phyloP scores from a whole-genome alignment of 331 rosid genomes.

The Stylosanthes scabra region DNA sequence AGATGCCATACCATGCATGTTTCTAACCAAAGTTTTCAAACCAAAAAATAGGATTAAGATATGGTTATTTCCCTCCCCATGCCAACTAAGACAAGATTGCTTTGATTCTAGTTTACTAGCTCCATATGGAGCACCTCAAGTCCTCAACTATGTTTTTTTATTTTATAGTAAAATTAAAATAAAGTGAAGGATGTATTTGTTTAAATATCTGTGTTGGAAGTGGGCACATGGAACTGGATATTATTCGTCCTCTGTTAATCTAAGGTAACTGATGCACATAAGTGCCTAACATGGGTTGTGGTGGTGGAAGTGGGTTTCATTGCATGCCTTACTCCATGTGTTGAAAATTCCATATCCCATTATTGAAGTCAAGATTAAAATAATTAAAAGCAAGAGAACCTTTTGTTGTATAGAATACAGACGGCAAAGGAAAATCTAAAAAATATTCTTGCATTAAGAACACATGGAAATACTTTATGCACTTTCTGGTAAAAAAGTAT shows the following conservation, averaged over 20 bases:
- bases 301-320: slow-evolving; percentile 17
- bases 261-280: slow-evolving; percentile 4
- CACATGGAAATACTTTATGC: slow-evolving; percentile 5
- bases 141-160: neutral
- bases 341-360: slow-evolving; percentile 30
- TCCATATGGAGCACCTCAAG: neutral
- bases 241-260: slow-evolving; percentile 11
- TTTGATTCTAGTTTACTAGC: too few relatives aligned
- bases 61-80: too few relatives aligned
- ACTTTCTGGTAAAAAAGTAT: slow-evolving; percentile 29
- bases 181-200: slow-evolving; percentile 14
- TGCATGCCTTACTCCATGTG: slow-evolving; percentile 25
- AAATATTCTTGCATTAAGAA: slow-evolving; percentile 14
- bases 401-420: slow-evolving; percentile 27
- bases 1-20: neutral
- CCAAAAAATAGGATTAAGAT: neutral
- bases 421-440: slow-evolving; percentile 7
- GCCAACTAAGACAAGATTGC: too few relatives aligned
- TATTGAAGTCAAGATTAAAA: slow-evolving; percentile 28
- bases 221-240: slow-evolving; percentile 18
- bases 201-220: slow-evolving; percentile 33
- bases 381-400: slow-evolving; percentile 16
- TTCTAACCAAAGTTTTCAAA: neutral
- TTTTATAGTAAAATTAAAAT: slow-evolving; percentile 1
- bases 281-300: slow-evolving; percentile 25